A percentile compares a stretch with the other conserved stretches of the same genome.
Evolutionary conservation across 306 rosid genomes (phyloP).

Genomic region (Sindora glabra): DNA sequence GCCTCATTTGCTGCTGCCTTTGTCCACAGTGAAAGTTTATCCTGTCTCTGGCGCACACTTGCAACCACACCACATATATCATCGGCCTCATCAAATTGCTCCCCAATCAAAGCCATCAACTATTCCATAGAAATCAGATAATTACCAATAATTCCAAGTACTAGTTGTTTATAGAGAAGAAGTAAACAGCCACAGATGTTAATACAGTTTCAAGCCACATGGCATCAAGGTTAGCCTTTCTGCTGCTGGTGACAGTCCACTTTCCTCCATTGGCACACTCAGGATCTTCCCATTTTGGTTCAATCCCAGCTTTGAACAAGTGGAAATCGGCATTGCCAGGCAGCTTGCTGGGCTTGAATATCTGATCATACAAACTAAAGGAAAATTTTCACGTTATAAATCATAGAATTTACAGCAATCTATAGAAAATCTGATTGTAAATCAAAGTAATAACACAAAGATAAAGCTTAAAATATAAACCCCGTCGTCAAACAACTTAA

Average conservation of each 20-base stretch:
- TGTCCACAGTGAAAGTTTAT: constrained; percentile 88
- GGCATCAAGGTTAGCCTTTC: constrained; percentile 58
- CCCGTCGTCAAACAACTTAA: background rate
- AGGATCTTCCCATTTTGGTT: constrained; percentile 99
- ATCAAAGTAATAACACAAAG: background rate
- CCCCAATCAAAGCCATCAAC: constrained; percentile 96
- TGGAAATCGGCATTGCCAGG: constrained; percentile 63
- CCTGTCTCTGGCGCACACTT: constrained; percentile 90
- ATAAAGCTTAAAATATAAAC: background rate
- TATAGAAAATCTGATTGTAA: background rate
- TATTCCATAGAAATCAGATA: constrained; percentile 15
- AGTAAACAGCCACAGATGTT: background rate
- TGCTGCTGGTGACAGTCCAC: constrained; percentile 57
- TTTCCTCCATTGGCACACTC: constrained; percentile 96
- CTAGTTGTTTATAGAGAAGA: background rate
- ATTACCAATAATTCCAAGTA: background rate
- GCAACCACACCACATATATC: constrained; percentile 96
- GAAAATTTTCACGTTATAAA: constrained; percentile 14
- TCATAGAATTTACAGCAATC: constrained; percentile 5
- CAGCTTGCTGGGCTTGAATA: constrained; percentile 84
- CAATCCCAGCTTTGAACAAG: constrained; percentile 79
- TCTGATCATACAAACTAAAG: constrained; percentile 64
- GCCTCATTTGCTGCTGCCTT: constrained; percentile 92
- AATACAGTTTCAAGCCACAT: constrained; percentile 99
- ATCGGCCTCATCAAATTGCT: constrained; percentile 83